Conservation (phyloP, 768 basidiomycete genomes). For the Podaxis sp. region DNA sequence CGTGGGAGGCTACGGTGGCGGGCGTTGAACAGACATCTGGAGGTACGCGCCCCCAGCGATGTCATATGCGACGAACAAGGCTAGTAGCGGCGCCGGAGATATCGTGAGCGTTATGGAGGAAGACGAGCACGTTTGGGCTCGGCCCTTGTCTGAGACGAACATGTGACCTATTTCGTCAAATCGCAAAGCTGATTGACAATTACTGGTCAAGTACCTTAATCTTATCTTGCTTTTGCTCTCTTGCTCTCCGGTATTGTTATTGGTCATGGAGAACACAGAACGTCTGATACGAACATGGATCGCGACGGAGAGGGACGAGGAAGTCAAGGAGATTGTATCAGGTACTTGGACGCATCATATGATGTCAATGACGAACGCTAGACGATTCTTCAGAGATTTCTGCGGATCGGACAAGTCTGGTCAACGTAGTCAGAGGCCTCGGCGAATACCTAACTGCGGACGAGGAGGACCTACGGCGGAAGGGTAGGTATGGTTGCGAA, state of each 20-base stretch:
- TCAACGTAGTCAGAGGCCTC: conserved; percentile 82
- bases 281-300: conserved; percentile 74
- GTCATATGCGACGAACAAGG: conserved; percentile 31
- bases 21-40: conserved; percentile 31
- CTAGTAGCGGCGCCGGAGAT: background rate
- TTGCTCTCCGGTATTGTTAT: conserved; percentile 3
- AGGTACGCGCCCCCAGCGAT: conserved; percentile 31
- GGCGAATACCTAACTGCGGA: conserved; percentile 89
- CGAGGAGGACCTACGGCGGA: conserved; percentile 72
- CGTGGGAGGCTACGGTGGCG: conserved; percentile 15
- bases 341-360: conserved; percentile 40
- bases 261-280: conserved; percentile 37
- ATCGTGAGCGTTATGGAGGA: background rate
- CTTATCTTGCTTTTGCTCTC: conserved; percentile 5
- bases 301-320: conserved; percentile 57
- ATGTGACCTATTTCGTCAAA: conserved; percentile 14
- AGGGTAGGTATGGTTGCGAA: conserved; percentile 50
- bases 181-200: background rate
- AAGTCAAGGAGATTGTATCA: conserved; percentile 56
- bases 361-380: background rate
- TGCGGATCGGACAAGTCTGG: conserved; percentile 55
- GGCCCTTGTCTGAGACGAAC: background rate
- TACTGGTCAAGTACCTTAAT: background rate
- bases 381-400: conserved; percentile 41
- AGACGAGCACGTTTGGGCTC: background rate